Evolutionary conservation across 2,329 filamentous ascomycete species (phyloP).

Genomic region (Cordyceps cateniannulata): DNA sequence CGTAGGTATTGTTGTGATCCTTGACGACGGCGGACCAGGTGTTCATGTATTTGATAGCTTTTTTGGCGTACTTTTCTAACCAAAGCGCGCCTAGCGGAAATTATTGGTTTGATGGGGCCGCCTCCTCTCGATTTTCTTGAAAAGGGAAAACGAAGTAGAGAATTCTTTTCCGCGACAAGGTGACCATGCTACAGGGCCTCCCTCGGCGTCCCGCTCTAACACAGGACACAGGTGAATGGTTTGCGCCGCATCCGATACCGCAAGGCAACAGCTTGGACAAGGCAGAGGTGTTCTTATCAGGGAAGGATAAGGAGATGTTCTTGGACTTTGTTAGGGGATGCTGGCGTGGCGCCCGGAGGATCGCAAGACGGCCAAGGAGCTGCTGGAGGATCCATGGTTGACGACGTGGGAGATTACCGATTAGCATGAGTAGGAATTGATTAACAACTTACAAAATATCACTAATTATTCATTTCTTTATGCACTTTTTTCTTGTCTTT

Average conservation of each 20-base stretch:
- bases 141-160: conserved; percentile 11
- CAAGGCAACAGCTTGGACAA: not conserved
- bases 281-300: not conserved
- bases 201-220: too few species aligned
- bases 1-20: too few species aligned
- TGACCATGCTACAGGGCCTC: not conserved
- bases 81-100: conserved; percentile 19
- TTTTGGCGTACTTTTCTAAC: conserved; percentile 3
- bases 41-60: too few species aligned
- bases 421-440: not conserved
- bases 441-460: too few species aligned
- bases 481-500: too few species aligned
- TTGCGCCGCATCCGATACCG: not conserved
- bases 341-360: conserved; percentile 23
- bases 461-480: too few species aligned
- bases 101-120: conserved; percentile 19
- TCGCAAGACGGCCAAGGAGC: conserved; percentile 18
- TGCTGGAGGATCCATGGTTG: not conserved
- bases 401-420: not conserved
- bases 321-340: conserved; percentile 20
- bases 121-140: conserved; percentile 17
- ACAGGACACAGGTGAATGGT: not conserved
- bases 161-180: conserved; percentile 13
- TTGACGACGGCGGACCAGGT: too few species aligned
- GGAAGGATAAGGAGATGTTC: conserved; percentile 16